Base-by-base conservation (phyloP, 345 rosid genomes). In the Gossypium longicalyx region DNA sequence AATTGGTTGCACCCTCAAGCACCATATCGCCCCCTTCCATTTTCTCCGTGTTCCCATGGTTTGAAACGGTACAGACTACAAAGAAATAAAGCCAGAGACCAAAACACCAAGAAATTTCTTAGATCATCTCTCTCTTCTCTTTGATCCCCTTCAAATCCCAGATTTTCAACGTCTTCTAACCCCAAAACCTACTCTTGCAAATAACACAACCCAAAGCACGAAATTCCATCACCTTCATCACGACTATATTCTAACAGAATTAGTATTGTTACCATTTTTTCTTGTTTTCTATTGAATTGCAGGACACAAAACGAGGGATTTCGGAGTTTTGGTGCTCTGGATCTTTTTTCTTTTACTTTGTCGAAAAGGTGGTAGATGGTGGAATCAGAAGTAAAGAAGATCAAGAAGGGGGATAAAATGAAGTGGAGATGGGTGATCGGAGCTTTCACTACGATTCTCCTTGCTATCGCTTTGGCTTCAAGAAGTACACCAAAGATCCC, bases 391-490 rank as follows among this genome's bases (percentile, higher is more conserved):
- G 81, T 51, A 57, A 80, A 78, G 76, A 80, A 80, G 70, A 72
- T 72, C 74, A 80, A 48, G 60, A 75, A 45, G 72, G 75, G 77
- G 70, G 70, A 57, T 38, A 47, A 73, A 25, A 82, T 65, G 79
- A 78, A 84, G 15, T 79, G 82, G 79, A 56, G 48, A 64, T 80
- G 81, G 76, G 72, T 85, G 70, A 64, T 84, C 76, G 89, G 86
- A 34, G 89, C 86, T 73, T 9, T 82, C 58, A 60, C 81, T 66
- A 72, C 77, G 41, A 70, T 87, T 58, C 11, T 86, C 52, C 45
- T 88, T 68, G 89, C 95, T 60, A 75, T 79, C 12, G 80, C 83
- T 9, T 38, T 86, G 5, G 82, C 84, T 62, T 62, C 67, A 62
- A 62, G 20, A 8, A 62, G 45, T 34, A 29, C 67, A 29, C 20